These are phyloP conservation scores for Benincasa hispida DNA, from an alignment of 306 rosid genomes.

Conservation along the genomic window DNA sequence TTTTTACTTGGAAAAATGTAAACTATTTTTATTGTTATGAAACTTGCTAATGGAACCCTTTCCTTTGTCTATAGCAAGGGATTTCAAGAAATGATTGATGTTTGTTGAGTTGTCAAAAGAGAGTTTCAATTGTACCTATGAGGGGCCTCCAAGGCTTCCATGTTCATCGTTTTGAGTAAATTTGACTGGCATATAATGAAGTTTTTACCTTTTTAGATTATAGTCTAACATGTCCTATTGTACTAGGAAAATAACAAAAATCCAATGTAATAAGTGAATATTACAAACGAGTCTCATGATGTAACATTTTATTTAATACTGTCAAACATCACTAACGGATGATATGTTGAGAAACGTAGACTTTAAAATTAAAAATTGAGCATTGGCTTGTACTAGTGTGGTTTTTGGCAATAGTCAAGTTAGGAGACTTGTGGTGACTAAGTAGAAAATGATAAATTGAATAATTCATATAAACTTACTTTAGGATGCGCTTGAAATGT, in stretches of 20 bases:
- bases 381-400: neutral
- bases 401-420: neutral
- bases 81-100: neutral
- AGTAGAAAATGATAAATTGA: neutral
- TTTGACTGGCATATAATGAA: neutral
- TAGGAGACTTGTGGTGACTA: neutral
- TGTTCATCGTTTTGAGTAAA: neutral
- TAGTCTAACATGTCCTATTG: neutral
- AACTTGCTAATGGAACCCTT: neutral
- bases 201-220: neutral
- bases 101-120: constrained; percentile 2
- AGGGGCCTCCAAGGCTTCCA: neutral
- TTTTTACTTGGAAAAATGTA: neutral
- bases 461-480: neutral
- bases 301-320: neutral
- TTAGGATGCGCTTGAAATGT: too few species aligned
- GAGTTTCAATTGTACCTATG: neutral
- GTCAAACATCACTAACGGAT: neutral
- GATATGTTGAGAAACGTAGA: neutral
- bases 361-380: neutral
- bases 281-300: neutral
- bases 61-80: neutral
- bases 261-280: neutral
- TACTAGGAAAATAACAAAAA: neutral
- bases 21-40: neutral